Percentiles rank a stretch among this genome's conserved stretches.
Evolutionary conservation across 2,329 filamentous ascomycete species (phyloP).

Genomic region (Claviceps pazoutovae): DNA sequence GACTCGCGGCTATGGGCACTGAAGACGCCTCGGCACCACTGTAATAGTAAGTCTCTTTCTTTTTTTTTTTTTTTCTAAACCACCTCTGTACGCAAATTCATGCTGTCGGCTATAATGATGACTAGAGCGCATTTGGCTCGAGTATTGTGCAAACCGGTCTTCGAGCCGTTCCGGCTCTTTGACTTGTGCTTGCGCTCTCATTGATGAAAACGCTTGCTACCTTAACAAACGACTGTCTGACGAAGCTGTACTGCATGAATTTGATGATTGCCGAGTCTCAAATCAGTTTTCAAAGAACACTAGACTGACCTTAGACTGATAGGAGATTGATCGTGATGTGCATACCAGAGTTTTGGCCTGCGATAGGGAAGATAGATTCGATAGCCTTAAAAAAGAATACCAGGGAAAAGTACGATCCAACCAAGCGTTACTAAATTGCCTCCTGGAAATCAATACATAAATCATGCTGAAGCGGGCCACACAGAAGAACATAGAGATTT

Average conservation of each 20-base stretch:
- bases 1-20: neutral
- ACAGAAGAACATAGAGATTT: slow-evolving; percentile 69
- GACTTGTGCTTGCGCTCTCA: slow-evolving; percentile 51
- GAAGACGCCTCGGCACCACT: neutral
- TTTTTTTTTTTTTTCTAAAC: too few species aligned
- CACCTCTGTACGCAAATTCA: neutral
- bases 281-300: neutral
- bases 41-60: neutral
- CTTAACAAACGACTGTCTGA: slow-evolving; percentile 80
- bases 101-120: slow-evolving; percentile 54
- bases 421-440: slow-evolving; percentile 1
- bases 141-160: slow-evolving; percentile 61
- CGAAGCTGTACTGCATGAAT: slow-evolving; percentile 14
- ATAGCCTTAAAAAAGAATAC: slow-evolving; percentile 69
- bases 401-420: slow-evolving; percentile 58
- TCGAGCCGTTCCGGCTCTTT: slow-evolving; percentile 64
- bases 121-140: slow-evolving; percentile 99
- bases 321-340: slow-evolving; percentile 12
- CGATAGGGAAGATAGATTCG: slow-evolving; percentile 81
- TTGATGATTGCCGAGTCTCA: neutral
- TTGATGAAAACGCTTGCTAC: slow-evolving; percentile 99
- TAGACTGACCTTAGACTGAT: slow-evolving; percentile 1
- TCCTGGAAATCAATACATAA: slow-evolving; percentile 4
- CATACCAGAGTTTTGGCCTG: slow-evolving; percentile 74
- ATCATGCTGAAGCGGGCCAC: slow-evolving; percentile 32